Conservation (phyloP, 768 basidiomycete species). For the Xerocomellus chrysenteron region DNA sequence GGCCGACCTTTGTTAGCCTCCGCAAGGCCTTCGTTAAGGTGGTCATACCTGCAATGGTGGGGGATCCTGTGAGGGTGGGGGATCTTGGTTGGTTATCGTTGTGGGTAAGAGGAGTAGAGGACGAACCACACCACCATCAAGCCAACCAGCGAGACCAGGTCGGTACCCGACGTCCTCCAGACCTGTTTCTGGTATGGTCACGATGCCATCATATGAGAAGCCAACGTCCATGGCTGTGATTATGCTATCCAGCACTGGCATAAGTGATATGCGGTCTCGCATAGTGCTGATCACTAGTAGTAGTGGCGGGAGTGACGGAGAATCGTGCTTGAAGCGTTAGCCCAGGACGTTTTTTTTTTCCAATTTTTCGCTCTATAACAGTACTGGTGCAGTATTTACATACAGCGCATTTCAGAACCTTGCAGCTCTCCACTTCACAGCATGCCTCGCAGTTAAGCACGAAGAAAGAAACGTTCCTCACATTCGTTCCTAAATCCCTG, state of each 20-base stretch:
- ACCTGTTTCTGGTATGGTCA: conserved; percentile 9
- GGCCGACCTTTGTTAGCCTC: not conserved
- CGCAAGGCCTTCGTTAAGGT: not conserved
- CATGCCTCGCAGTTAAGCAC: not conserved
- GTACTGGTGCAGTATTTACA: no score
- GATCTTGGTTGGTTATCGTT: no score
- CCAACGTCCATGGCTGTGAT: conserved; percentile 1
- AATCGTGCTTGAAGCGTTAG: not conserved
- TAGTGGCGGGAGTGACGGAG: not conserved
- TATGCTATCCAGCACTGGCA: no score
- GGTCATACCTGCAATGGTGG: not conserved
- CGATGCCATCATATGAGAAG: conserved; percentile 9
- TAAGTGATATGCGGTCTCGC: not conserved
- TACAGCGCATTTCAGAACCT: no score
- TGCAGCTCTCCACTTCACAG: not conserved
- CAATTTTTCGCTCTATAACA: no score
- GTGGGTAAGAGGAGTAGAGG: not conserved
- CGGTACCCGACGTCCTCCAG: conserved; percentile 1
- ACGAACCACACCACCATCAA: not conserved
- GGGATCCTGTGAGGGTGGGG: not conserved
- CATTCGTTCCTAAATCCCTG: no score
- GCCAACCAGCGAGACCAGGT: not conserved
- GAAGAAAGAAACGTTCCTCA: no score
- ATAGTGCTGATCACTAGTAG: not conserved
- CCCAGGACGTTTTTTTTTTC: no score